A percentile compares a stretch with the other conserved stretches of the same genome.
Evolutionary conservation across 768 basidiomycete species (phyloP).

Genomic region (Lepiota subincarnata): DNA sequence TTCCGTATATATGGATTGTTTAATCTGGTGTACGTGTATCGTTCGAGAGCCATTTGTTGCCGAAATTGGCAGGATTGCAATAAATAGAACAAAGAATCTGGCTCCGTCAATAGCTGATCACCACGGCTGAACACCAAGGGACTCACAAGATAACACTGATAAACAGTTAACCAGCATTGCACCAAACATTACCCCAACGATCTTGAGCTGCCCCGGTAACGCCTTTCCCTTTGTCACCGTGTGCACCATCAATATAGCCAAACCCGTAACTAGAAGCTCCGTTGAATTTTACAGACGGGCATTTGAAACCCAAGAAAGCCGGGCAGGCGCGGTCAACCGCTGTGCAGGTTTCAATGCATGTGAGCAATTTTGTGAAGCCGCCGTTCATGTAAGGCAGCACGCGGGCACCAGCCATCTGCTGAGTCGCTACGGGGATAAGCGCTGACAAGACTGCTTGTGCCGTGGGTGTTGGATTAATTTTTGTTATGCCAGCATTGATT

Average conservation of each 20-base stretch:
- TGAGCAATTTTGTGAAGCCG: conserved; percentile 60
- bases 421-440: conserved; percentile 39
- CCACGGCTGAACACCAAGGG: no score
- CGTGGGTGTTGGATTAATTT: conserved; percentile 26
- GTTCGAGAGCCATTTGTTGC: no score
- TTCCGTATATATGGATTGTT: no score
- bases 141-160: no score
- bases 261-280: conserved; percentile 71
- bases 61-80: neutral
- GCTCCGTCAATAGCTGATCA: no score
- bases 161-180: conserved; percentile 22
- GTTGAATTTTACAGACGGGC: conserved; percentile 59
- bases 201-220: conserved; percentile 56
- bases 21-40: no score
- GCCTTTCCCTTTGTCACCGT: conserved; percentile 46
- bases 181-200: conserved; percentile 75
- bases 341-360: conserved; percentile 78
- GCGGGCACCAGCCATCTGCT: conserved; percentile 29
- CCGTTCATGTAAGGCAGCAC: conserved; percentile 45
- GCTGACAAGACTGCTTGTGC: conserved; percentile 43
- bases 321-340: conserved; percentile 76
- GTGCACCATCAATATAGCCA: conserved; percentile 61
- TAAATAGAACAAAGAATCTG: neutral
- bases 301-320: conserved; percentile 62
- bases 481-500: conserved; percentile 27